Evolutionary conservation across 768 basidiomycete genomes (phyloP).

Genomic region (Psilocybe sp.): DNA sequence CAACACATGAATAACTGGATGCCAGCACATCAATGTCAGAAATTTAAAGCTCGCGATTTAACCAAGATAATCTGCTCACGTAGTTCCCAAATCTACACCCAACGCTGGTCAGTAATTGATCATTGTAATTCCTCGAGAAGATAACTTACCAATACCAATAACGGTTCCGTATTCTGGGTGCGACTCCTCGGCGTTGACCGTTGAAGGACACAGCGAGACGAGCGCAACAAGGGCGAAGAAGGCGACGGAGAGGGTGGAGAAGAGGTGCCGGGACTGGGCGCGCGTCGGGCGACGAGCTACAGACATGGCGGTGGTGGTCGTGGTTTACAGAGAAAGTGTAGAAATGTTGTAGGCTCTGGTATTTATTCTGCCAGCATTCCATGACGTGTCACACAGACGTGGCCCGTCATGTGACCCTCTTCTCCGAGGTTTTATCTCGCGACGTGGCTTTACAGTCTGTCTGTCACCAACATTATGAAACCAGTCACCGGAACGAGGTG

Average conservation of each 20-base stretch:
- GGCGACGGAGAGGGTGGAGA: conserved; percentile 59
- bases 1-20: conserved; percentile 89
- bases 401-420: conserved; percentile 30
- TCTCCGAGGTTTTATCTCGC: background rate
- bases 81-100: conserved; percentile 82
- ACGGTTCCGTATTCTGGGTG: conserved; percentile 86
- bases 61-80: conserved; percentile 39
- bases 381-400: conserved; percentile 44
- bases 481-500: too few relatives aligned
- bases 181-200: conserved; percentile 61
- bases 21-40: conserved; percentile 23
- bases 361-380: conserved; percentile 26
- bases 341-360: conserved; percentile 10
- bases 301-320: conserved; percentile 34
- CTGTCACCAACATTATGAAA: too few relatives aligned
- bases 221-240: conserved; percentile 68
- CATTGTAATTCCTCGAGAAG: background rate
- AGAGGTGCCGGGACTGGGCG: conserved; percentile 50
- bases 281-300: conserved; percentile 50
- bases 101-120: conserved; percentile 3
- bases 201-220: conserved; percentile 65
- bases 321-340: conserved; percentile 24
- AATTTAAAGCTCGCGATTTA: background rate
- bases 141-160: conserved; percentile 80
- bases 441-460: too few relatives aligned